A percentile compares a stretch with the other conserved stretches of the same genome.
Evolutionary conservation across 768 basidiomycete genomes (phyloP).

Genomic region (Phylloporus sp.): DNA sequence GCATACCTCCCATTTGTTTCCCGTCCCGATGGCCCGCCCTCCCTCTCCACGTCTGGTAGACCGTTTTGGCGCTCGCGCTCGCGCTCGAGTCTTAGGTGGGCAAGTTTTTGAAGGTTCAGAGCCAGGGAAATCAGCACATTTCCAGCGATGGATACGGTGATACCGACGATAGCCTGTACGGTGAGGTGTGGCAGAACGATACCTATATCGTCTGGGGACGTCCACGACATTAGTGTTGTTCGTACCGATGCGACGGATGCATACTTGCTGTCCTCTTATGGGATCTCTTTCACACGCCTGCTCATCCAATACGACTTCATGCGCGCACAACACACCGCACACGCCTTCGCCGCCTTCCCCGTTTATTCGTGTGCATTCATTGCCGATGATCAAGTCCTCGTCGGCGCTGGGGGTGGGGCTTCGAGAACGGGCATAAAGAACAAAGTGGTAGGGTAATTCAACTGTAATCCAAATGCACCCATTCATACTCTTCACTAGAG

Average conservation of each 20-base stretch:
- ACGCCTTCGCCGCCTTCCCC: slow-evolving; percentile 79
- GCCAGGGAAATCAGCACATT: slow-evolving; percentile 89
- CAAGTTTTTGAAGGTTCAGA: slow-evolving; percentile 90
- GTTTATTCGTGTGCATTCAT: slow-evolving; percentile 85
- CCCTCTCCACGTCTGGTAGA: slow-evolving; percentile 10
- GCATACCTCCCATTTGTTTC: neutral
- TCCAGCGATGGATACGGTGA: slow-evolving; percentile 76
- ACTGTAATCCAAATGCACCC: neutral
- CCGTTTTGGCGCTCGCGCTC: slow-evolving; percentile 28
- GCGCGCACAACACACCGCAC: slow-evolving; percentile 75
- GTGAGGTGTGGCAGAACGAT: slow-evolving; percentile 54
- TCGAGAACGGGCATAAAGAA: slow-evolving; percentile 90
- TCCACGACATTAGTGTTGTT: slow-evolving; percentile 14
- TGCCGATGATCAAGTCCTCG: slow-evolving; percentile 62
- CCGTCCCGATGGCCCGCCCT: slow-evolving; percentile 4
- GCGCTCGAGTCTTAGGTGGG: slow-evolving; percentile 66
- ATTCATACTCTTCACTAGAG: slow-evolving; percentile 41
- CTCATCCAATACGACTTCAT: slow-evolving; percentile 38
- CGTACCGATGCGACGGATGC: neutral
- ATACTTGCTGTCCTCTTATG: neutral
- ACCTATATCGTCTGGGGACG: slow-evolving; percentile 12
- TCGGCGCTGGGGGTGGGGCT: slow-evolving; percentile 90
- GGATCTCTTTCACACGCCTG: slow-evolving; percentile 22
- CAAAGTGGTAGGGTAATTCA: slow-evolving; percentile 75
- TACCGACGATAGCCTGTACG: slow-evolving; percentile 64